phyloP scores from a whole-genome alignment of 2,329 filamentous ascomycete species.

The Davidsoniella neocaledoniae region DNA sequence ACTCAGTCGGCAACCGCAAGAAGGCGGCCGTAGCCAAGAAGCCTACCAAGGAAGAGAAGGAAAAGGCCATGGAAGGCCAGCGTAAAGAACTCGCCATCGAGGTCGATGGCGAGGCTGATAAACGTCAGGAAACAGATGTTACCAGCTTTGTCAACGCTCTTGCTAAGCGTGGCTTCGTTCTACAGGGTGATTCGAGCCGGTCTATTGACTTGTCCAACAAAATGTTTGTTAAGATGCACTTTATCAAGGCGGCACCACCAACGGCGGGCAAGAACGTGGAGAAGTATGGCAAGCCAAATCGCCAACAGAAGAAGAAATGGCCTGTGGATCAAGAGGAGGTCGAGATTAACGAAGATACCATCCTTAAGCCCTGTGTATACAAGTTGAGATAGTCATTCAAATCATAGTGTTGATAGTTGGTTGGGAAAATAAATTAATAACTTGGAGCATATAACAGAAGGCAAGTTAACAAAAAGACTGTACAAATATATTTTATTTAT shows the following conservation, averaged over 20 bases:
- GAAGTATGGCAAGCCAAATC: constrained; percentile 35
- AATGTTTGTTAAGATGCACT: constrained; percentile 98
- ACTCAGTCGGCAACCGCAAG: constrained; percentile 55
- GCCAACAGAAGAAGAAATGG: constrained; percentile 38
- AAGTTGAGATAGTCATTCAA: constrained; percentile 50
- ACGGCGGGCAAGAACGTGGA: constrained; percentile 57
- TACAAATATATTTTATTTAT: too few relatives aligned
- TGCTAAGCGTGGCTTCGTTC: constrained; percentile 63
- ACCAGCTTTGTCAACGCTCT: constrained; percentile 74
- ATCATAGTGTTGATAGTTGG: too few relatives aligned
- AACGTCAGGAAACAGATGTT: constrained; percentile 64
- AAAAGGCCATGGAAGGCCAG: constrained; percentile 29
- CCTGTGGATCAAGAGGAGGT: constrained; percentile 32
- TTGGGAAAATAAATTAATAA: too few relatives aligned
- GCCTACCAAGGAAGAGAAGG: constrained; percentile 21
- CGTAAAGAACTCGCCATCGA: constrained; percentile 47
- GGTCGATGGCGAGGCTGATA: constrained; percentile 50
- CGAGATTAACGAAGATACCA: constrained; percentile 43
- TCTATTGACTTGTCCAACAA: constrained; percentile 75
- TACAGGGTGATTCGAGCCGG: constrained; percentile 42
- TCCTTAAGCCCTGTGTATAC: constrained; percentile 91
- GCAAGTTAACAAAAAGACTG: too few relatives aligned
- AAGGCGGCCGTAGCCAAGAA: constrained; percentile 32
- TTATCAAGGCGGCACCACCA: constrained; percentile 66
- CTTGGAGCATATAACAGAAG: too few relatives aligned